Percentiles rank a stretch among this genome's conserved stretches.
Conservation (phyloP, 331 rosid species). For the Rosa hybrid region DNA sequence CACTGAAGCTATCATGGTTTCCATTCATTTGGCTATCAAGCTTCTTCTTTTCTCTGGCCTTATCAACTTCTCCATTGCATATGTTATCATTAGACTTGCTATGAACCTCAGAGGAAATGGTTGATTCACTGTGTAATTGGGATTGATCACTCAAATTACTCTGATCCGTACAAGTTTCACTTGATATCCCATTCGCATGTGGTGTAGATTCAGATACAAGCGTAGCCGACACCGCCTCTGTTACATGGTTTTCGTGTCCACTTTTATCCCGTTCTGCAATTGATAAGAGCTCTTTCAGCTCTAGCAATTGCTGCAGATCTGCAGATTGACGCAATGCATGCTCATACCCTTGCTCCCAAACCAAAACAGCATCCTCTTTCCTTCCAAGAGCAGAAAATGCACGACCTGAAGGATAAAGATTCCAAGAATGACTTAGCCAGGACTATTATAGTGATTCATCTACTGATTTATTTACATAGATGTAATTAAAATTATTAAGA, state of each 20-base stretch:
- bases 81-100: conserved; percentile 30
- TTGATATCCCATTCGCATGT: conserved; percentile 31
- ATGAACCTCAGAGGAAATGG: conserved; percentile 46
- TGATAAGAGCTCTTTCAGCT: conserved; percentile 75
- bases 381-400: conserved; percentile 79
- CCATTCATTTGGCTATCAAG: conserved; percentile 47
- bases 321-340: conserved; percentile 66
- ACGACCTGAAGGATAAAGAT: conserved; percentile 55
- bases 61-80: conserved; percentile 43
- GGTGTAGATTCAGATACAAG: conserved; percentile 40
- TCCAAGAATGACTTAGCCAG: conserved; percentile 3
- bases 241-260: conserved; percentile 35
- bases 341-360: conserved; percentile 88
- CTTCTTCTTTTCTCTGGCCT: conserved; percentile 39
- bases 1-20: conserved; percentile 40
- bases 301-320: conserved; percentile 88
- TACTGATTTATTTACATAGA: not conserved
- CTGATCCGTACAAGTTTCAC: conserved; percentile 33
- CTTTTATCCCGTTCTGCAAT: conserved; percentile 50
- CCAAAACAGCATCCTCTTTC: conserved; percentile 71
- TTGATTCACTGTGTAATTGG: conserved; percentile 34
- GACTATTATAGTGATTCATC: not conserved
- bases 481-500: not conserved
- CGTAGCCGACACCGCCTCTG: conserved; percentile 22
- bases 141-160: conserved; percentile 37